phyloP scores from a whole-genome alignment of 2,329 filamentous ascomycete genomes.

The Colletotrichum tamarilloi region DNA sequence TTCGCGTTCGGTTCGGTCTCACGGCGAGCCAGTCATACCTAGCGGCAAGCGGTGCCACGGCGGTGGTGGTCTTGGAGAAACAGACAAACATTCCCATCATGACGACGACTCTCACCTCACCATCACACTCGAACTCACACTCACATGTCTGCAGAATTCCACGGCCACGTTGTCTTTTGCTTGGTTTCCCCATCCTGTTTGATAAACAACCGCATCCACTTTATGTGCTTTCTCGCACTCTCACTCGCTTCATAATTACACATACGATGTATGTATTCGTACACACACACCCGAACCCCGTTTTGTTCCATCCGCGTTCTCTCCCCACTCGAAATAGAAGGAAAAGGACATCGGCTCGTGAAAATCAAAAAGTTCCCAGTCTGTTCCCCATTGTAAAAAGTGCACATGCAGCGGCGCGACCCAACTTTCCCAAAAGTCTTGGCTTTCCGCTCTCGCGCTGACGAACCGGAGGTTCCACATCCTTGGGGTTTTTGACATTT shows the following conservation, averaged over 20 bases:
- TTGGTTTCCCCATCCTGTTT: neutral
- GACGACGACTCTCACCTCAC: neutral
- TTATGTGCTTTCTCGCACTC: no score
- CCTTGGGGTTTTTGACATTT: neutral
- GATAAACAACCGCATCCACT: neutral
- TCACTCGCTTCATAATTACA: no score
- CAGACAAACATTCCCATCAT: neutral
- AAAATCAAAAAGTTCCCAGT: neutral
- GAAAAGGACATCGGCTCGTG: neutral
- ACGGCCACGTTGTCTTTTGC: conserved; percentile 2
- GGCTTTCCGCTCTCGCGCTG: conserved; percentile 3
- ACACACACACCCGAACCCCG: neutral
- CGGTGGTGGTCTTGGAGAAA: neutral
- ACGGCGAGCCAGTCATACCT: neutral
- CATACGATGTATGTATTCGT: neutral
- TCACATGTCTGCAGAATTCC: neutral
- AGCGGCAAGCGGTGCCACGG: neutral
- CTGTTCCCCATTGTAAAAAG: neutral
- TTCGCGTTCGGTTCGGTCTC: neutral
- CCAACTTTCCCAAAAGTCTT: neutral
- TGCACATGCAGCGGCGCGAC: conserved; percentile 11
- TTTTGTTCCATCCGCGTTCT: neutral
- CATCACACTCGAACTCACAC: neutral
- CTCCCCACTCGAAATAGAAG: conserved; percentile 7
- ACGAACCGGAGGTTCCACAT: conserved; percentile 1